A percentile compares a stretch with the other conserved stretches of the same genome.
phyloP scores from a whole-genome alignment of 257 asterid species.

The Prunella vulgaris region DNA sequence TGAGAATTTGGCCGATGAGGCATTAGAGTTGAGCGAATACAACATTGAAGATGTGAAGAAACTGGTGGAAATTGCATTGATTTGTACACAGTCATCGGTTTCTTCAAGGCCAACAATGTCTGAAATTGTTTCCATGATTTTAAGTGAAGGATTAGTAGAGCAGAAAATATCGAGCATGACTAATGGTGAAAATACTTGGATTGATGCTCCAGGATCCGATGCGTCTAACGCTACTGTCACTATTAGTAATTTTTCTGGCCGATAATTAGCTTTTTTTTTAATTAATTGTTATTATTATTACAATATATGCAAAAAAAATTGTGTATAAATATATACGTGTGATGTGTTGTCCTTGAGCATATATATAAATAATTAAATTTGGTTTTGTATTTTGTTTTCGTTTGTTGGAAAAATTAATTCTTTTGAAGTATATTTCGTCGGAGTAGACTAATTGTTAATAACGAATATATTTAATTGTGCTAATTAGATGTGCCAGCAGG shows the following conservation, averaged over 20 bases:
- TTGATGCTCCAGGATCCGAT: slow-evolving; percentile 27
- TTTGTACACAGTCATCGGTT: slow-evolving; percentile 68
- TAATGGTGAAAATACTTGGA: neutral
- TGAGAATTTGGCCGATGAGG: slow-evolving; percentile 50
- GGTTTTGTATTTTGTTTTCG: too few species aligned
- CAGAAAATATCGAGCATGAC: neutral
- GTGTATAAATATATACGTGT: too few species aligned
- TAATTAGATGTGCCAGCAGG: too few species aligned
- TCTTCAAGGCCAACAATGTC: slow-evolving; percentile 79
- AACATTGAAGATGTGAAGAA: slow-evolving; percentile 48
- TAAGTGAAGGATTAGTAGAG: slow-evolving; percentile 31
- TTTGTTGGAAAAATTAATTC: too few species aligned
- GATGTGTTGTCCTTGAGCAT: too few species aligned
- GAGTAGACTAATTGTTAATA: too few species aligned
- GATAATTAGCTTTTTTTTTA: slow-evolving; percentile 24
- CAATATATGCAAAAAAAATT: too few species aligned
- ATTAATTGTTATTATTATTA: too few species aligned
- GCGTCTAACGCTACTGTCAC: slow-evolving; percentile 48
- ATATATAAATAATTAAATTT: too few species aligned
- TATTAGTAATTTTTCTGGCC: slow-evolving; percentile 50
- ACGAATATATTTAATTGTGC: too few species aligned
- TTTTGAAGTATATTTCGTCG: too few species aligned
- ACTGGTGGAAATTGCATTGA: slow-evolving; percentile 57
- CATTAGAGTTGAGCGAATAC: slow-evolving; percentile 44
- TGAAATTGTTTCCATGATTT: slow-evolving; percentile 63